Evolutionary conservation across 345 rosid species (phyloP).

Genomic region (Sisymbrium irio): DNA sequence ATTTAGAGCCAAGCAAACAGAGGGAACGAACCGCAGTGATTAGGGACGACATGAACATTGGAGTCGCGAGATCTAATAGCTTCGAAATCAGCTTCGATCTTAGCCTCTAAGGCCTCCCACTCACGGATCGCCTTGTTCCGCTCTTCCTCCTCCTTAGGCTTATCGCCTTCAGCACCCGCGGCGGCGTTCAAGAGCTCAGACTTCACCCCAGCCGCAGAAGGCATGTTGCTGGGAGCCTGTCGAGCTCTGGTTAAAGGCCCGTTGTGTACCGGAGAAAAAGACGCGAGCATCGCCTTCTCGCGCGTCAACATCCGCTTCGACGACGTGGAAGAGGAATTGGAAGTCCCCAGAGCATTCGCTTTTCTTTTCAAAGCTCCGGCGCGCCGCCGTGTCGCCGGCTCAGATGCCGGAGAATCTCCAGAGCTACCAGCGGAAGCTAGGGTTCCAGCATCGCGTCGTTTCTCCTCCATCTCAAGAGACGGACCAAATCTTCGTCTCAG

Average conservation of each 20-base stretch:
- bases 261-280: constrained; percentile 62
- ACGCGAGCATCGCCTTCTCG: constrained; percentile 64
- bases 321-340: constrained; percentile 50
- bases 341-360: constrained; percentile 46
- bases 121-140: constrained; percentile 46
- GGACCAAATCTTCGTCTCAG: constrained; percentile 12
- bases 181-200: constrained; percentile 27
- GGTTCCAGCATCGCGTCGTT: constrained; percentile 54
- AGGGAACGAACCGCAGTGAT: constrained; percentile 75
- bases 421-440: constrained; percentile 36
- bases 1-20: neutral
- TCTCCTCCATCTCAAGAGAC: constrained; percentile 53
- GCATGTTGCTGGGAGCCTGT: constrained; percentile 54
- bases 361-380: constrained; percentile 72
- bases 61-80: constrained; percentile 72
- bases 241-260: constrained; percentile 97
- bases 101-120: constrained; percentile 77
- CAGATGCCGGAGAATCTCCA: constrained; percentile 54
- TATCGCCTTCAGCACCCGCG: constrained; percentile 26
- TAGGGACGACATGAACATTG: constrained; percentile 79
- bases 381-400: constrained; percentile 68
- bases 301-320: constrained; percentile 72
- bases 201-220: constrained; percentile 30
- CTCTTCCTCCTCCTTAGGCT: constrained; percentile 46
- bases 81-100: constrained; percentile 77